A percentile compares a stretch with the other conserved stretches of the same genome.
Evolutionary conservation across 2,329 filamentous ascomycete species (phyloP).

Genomic region (Iodosphaeria phyllophila): DNA sequence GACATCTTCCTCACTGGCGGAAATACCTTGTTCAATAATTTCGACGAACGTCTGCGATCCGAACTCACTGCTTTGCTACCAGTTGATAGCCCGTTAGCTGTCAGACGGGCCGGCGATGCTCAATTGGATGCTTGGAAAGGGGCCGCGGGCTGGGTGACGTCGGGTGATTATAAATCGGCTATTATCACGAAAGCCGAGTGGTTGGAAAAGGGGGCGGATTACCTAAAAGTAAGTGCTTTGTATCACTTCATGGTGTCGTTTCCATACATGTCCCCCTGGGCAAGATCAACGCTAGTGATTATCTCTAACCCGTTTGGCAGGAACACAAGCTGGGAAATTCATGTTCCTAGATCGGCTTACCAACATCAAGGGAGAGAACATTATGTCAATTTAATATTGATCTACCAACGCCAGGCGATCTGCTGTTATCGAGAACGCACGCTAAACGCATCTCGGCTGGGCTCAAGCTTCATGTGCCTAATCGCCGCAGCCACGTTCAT

Average conservation of each 20-base stretch:
- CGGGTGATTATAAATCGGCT: slow-evolving; percentile 37
- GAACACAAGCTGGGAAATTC: slow-evolving; percentile 51
- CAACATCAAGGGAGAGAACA: too few species aligned
- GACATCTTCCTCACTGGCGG: slow-evolving; percentile 95
- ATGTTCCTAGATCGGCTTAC: too few species aligned
- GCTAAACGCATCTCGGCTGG: too few species aligned
- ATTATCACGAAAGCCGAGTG: slow-evolving; percentile 70
- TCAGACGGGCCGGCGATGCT: slow-evolving; percentile 58
- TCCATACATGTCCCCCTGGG: neutral
- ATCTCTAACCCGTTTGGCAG: slow-evolving; percentile 15
- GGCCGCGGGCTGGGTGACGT: slow-evolving; percentile 66
- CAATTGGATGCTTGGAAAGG: slow-evolving; percentile 85
- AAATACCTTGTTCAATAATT: slow-evolving; percentile 68
- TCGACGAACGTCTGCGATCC: slow-evolving; percentile 61
- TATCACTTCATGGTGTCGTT: slow-evolving; percentile 3
- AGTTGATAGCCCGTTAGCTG: slow-evolving; percentile 42
- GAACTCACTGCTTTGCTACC: slow-evolving; percentile 61
- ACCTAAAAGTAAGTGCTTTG: slow-evolving; percentile 52
- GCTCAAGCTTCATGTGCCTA: too few species aligned
- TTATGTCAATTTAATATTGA: too few species aligned
- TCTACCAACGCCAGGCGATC: too few species aligned
- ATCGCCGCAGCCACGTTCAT: too few species aligned
- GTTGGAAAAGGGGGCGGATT: slow-evolving; percentile 79
- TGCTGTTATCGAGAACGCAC: too few species aligned
- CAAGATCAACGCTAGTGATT: slow-evolving; percentile 2